A percentile compares a stretch with the other conserved stretches of the same genome.
These are phyloP conservation scores for Tolypocladium amazonense DNA, from an alignment of 2,329 filamentous ascomycete species.

Conservation along the genomic window DNA sequence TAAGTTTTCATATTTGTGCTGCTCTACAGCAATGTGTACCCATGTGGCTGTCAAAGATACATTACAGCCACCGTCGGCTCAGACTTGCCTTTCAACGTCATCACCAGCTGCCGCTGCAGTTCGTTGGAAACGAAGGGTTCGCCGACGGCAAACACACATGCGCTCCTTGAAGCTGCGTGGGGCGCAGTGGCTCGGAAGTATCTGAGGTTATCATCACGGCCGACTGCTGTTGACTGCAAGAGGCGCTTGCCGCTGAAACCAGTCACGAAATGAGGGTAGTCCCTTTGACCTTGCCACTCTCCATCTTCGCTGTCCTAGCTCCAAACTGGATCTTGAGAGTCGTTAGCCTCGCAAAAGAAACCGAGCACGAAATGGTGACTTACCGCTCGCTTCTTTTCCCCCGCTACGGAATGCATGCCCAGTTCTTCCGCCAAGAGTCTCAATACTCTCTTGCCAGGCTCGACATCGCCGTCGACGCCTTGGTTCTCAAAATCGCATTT, in stretches of 20 bases:
- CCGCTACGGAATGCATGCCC: slow-evolving; percentile 59
- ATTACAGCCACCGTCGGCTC: slow-evolving; percentile 29
- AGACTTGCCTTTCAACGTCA: slow-evolving; percentile 57
- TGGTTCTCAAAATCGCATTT: slow-evolving; percentile 76
- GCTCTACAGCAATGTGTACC: neutral
- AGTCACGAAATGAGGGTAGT: slow-evolving; percentile 46
- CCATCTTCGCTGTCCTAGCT: slow-evolving; percentile 74
- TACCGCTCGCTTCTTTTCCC: slow-evolving; percentile 63
- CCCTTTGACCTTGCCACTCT: slow-evolving; percentile 56
- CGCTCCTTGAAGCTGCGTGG: slow-evolving; percentile 9
- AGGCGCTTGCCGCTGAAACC: neutral
- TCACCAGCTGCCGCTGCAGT: slow-evolving; percentile 16
- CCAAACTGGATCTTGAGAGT: slow-evolving; percentile 66
- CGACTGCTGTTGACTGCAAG: slow-evolving; percentile 9
- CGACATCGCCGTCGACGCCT: slow-evolving; percentile 33
- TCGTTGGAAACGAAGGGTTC: slow-evolving; percentile 28
- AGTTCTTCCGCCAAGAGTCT: slow-evolving; percentile 66
- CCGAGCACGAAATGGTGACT: slow-evolving; percentile 1
- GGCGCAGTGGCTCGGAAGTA: slow-evolving; percentile 55
- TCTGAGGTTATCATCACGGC: slow-evolving; percentile 62
- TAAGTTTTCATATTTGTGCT: neutral
- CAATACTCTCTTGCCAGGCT: slow-evolving; percentile 73
- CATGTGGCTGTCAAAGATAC: neutral
- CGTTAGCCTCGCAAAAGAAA: neutral
- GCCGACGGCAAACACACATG: slow-evolving; percentile 37